Conservation (phyloP, 768 basidiomycete genomes). For the Trametes cingulata region DNA sequence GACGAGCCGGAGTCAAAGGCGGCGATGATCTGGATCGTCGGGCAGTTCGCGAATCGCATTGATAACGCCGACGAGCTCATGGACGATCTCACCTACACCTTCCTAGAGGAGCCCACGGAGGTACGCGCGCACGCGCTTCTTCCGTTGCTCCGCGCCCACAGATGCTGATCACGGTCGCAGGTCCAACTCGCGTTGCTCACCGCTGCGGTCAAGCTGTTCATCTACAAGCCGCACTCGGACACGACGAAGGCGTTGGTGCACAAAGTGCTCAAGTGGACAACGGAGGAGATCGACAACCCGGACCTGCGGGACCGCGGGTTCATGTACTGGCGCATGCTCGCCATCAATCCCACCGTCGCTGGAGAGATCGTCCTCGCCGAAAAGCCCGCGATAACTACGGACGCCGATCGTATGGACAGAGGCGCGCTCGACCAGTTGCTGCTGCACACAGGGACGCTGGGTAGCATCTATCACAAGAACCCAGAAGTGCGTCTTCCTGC, state of each 20-base stretch:
- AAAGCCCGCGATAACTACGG: conserved; percentile 96
- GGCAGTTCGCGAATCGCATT: conserved; percentile 93
- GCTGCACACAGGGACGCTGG: conserved; percentile 89
- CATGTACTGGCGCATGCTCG: conserved; percentile 99
- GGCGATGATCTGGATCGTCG: conserved; percentile 97
- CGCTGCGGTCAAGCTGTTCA: conserved; percentile 93
- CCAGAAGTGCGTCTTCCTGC: conserved; percentile 61
- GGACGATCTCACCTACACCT: conserved; percentile 87
- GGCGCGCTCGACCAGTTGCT: conserved; percentile 93
- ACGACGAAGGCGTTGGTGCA: conserved; percentile 87
- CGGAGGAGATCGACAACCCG: conserved; percentile 97
- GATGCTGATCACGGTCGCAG: conserved; percentile 40
- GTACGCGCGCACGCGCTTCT: conserved; percentile 42
- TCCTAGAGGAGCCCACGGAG: conserved; percentile 93
- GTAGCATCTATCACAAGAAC: conserved; percentile 98
- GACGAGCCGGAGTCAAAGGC: conserved; percentile 98
- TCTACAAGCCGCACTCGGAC: conserved; percentile 83
- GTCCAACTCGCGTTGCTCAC: conserved; percentile 95
- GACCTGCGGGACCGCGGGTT: conserved; percentile 96
- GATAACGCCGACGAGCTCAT: conserved; percentile 95
- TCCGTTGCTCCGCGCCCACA: neutral
- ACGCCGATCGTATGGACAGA: conserved; percentile 96
- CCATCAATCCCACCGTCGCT: conserved; percentile 87
- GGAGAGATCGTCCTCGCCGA: conserved; percentile 89
- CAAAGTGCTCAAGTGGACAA: conserved; percentile 95